A percentile compares a stretch with the other conserved stretches of the same genome.
Evolutionary conservation across 441 rosid species (phyloP).

Genomic region (Arabidopsis lyrata): DNA sequence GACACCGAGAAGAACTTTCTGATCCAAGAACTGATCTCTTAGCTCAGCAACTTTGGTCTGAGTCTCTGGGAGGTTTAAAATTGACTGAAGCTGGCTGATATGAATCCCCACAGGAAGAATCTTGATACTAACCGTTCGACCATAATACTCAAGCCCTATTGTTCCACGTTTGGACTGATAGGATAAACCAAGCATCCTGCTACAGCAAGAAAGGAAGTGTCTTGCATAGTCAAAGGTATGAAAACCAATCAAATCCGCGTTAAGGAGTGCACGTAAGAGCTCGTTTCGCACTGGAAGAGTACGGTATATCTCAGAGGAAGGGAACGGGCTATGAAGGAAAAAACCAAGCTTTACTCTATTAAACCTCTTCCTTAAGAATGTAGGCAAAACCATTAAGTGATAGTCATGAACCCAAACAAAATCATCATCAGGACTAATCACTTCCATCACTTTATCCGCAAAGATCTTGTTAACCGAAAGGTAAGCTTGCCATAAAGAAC

Average conservation of each 20-base stretch:
- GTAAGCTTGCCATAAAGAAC: conserved; percentile 88
- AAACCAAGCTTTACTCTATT: conserved; percentile 87
- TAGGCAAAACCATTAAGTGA: conserved; percentile 89
- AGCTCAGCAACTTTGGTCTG: conserved; percentile 69
- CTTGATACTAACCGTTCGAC: conserved; percentile 84
- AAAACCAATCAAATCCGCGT: conserved; percentile 84
- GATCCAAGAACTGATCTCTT: conserved; percentile 61
- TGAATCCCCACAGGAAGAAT: conserved; percentile 92
- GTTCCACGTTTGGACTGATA: conserved; percentile 85
- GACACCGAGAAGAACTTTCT: conserved; percentile 78
- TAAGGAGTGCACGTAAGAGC: conserved; percentile 78
- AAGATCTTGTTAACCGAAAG: conserved; percentile 90
- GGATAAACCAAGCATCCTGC: conserved; percentile 91
- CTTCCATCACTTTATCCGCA: conserved; percentile 93
- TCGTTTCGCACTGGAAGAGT: conserved; percentile 89
- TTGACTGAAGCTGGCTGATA: conserved; percentile 76
- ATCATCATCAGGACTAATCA: conserved; percentile 86
- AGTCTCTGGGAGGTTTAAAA: conserved; percentile 75
- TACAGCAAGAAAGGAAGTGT: conserved; percentile 87
- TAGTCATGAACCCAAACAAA: conserved; percentile 93
- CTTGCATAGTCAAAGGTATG: conserved; percentile 94
- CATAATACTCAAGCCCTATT: conserved; percentile 83
- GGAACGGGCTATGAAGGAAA: conserved; percentile 90
- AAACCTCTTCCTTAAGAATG: conserved; percentile 86
- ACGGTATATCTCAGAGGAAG: conserved; percentile 89